Conservation (phyloP, 2,329 filamentous ascomycete species). For the Aspergillus sp. region DNA sequence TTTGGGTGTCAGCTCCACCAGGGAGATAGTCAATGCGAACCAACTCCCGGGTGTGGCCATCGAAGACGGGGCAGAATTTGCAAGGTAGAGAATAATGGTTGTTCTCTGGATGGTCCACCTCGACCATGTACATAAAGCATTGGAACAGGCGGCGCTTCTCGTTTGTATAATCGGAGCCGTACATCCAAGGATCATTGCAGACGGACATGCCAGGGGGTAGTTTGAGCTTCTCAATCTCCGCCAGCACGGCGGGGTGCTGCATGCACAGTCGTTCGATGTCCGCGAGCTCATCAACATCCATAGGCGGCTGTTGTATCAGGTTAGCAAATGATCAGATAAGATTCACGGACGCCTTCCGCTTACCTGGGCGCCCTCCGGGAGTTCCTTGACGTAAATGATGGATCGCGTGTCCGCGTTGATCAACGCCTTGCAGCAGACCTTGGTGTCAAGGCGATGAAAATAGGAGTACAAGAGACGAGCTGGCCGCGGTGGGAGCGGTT, state of each 20-base stretch:
- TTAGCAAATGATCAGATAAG: conserved; percentile 45
- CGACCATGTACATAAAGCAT: conserved; percentile 40
- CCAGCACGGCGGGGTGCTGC: conserved; percentile 55
- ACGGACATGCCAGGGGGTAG: conserved; percentile 57
- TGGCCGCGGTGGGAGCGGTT: conserved; percentile 50
- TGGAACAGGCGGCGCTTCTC: conserved; percentile 41
- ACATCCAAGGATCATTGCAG: conserved; percentile 68
- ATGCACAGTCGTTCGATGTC: conserved; percentile 57
- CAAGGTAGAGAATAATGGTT: conserved; percentile 38
- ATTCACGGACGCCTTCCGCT: conserved; percentile 5
- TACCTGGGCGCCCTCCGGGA: conserved; percentile 49
- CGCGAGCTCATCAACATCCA: conserved; percentile 60
- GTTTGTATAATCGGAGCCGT: conserved; percentile 49
- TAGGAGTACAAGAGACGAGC: conserved; percentile 55
- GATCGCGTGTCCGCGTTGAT: conserved; percentile 41
- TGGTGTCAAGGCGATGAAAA: conserved; percentile 41
- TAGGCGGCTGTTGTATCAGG: conserved; percentile 53
- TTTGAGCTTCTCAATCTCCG: conserved; percentile 59
- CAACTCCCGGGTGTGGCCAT: conserved; percentile 61
- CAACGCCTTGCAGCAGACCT: conserved; percentile 41
- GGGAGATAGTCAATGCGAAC: conserved; percentile 69
- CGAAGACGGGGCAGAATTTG: conserved; percentile 48
- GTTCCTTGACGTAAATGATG: conserved; percentile 39
- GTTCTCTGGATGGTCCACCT: conserved; percentile 34
- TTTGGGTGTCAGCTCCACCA: conserved; percentile 62